Evolutionary conservation across 768 basidiomycete genomes (phyloP), one percentile per base, ranked within the genome.

Genomic region (Wakefieldia striispora): DNA sequence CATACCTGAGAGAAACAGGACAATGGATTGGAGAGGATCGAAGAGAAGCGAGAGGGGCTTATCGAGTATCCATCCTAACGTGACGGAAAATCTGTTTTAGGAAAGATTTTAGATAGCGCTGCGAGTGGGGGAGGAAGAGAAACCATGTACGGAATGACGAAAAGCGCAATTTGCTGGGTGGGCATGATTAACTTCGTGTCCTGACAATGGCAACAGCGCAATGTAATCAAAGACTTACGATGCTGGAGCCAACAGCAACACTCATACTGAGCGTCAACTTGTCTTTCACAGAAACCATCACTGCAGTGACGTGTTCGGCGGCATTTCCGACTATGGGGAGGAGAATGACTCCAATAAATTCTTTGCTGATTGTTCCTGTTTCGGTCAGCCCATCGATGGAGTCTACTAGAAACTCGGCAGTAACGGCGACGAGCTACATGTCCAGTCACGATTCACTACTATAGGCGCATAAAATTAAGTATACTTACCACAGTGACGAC

Each of bases 291-390:
- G 93, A 90, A 6, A 94, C 93, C 1, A 86, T 86, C 23, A 97
- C 91, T 12, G 94, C 93, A 2, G 92, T 97, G 35, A 85, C 86
- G 62, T 95, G 93, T 62, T 97, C 94, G 47, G 89, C 91, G 6
- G 91, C 88, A 62, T 92, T 92, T n/a, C 91, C 91, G n/a, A 95
- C 93, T 33, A 97, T 92, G 7, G 95, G 95, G 9, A 98, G 77
- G 13, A 98, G 73, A 56, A 88, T 87, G 34, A 97, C 68, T 12
- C 90, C 94, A 53, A 97, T 84, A 62, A 93, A 98, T 64, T 88
- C 89, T 51, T 81, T 79, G 51, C 73, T 80, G 47, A 98, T 85
- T 7, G 24, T 16, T 20, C 83, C 82, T 0, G 59, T 59, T 0
- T 58, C 60, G 0, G 88, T 86, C 31, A 97, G 62, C 13, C 90